phyloP scores from a whole-genome alignment of 2,329 filamentous ascomycete genomes.

The Fusarium torreyae region DNA sequence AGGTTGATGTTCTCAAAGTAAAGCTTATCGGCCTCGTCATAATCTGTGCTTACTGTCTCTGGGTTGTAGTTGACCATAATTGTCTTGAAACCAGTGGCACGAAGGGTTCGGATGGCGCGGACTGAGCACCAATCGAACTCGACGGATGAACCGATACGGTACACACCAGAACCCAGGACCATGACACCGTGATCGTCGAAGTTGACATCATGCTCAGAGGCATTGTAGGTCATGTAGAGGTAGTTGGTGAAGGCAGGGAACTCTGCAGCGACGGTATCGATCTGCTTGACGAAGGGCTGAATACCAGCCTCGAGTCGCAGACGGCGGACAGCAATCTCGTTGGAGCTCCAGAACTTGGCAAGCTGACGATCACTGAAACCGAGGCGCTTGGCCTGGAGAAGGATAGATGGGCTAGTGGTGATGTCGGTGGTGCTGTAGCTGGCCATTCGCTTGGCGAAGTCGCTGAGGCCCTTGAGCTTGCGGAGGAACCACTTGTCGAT shows the following conservation, averaged over 20 bases:
- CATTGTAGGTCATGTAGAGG: constrained; percentile 96
- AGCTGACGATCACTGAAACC: constrained; percentile 96
- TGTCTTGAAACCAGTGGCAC: constrained; percentile 88
- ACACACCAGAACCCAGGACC: constrained; percentile 96
- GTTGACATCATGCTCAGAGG: constrained; percentile 83
- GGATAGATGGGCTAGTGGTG: constrained; percentile 73
- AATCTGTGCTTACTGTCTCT: constrained; percentile 91
- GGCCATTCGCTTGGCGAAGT: constrained; percentile 87
- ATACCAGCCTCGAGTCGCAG: constrained; percentile 89
- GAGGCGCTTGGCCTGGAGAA: constrained; percentile 90
- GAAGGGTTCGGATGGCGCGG: constrained; percentile 89
- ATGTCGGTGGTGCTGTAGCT: constrained; percentile 76
- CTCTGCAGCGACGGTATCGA: constrained; percentile 97
- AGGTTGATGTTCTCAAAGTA: constrained; percentile 98
- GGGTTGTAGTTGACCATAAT: constrained; percentile 98
- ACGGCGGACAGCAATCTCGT: constrained; percentile 89
- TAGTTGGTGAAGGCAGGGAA: constrained; percentile 97
- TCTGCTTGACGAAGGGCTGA: constrained; percentile 94
- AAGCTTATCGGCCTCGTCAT: constrained; percentile 92
- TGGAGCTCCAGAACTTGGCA: constrained; percentile 94
- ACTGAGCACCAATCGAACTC: constrained; percentile 99
- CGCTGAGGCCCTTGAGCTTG: constrained; percentile 90
- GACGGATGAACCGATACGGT: constrained; percentile 96
- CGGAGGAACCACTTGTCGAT: constrained; percentile 99
- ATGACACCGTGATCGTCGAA: constrained; percentile 95